Evolutionary conservation across 1,284 basidiomycete species (phyloP).

Genomic region (Mrakiaceae sp.): DNA sequence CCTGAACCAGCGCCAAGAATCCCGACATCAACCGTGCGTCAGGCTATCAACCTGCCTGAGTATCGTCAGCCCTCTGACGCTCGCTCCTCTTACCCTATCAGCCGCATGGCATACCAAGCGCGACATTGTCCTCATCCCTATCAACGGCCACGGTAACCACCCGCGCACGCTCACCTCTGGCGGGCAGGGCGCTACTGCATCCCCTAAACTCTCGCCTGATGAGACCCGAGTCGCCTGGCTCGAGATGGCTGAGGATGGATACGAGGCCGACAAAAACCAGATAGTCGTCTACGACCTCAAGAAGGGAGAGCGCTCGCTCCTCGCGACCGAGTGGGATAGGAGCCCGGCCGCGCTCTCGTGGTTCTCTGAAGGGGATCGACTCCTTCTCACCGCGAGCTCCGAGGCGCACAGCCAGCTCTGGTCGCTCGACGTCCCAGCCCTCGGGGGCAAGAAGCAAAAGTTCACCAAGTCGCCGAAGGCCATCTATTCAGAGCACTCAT

Average conservation of each 20-base stretch:
- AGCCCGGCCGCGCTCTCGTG: neutral
- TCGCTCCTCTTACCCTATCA: too few relatives aligned
- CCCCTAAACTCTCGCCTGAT: constrained; percentile 52
- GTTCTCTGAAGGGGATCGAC: neutral
- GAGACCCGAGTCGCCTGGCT: constrained; percentile 72
- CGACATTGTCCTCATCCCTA: constrained; percentile 7
- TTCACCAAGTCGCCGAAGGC: constrained; percentile 44
- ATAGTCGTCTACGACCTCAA: constrained; percentile 58
- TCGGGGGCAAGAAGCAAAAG: neutral
- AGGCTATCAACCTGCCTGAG: too few relatives aligned
- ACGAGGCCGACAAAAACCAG: constrained; percentile 55
- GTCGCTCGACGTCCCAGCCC: neutral
- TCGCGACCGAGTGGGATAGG: constrained; percentile 62
- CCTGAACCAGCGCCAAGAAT: constrained; percentile 59
- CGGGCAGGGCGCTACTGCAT: constrained; percentile 65
- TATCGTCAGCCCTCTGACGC: too few relatives aligned
- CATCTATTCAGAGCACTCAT: constrained; percentile 48
- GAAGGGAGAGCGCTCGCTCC: constrained; percentile 52
- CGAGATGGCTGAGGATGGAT: constrained; percentile 72
- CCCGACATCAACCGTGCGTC: constrained; percentile 52
- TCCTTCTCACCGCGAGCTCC: constrained; percentile 34
- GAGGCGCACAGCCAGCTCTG: neutral
- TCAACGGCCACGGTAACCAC: neutral
- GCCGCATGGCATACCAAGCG: too few relatives aligned
- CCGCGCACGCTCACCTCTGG: constrained; percentile 53